Conservation (phyloP, 2,329 filamentous ascomycete genomes). For the Aspergillus tamarii region DNA sequence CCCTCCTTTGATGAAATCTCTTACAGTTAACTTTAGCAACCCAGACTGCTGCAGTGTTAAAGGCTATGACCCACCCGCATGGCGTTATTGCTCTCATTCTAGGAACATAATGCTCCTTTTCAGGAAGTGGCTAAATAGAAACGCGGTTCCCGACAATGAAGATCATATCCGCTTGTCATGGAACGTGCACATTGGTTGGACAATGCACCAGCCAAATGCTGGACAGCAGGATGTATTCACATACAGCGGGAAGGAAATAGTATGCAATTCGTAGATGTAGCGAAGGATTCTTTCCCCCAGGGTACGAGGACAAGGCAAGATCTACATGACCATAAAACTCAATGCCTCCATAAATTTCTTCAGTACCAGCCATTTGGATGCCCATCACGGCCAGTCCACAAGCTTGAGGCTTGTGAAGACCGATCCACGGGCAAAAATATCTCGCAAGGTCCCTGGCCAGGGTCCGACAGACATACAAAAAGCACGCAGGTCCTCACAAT, state of each 20-base stretch:
- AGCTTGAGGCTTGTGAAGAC: neutral
- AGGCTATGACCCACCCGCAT: neutral
- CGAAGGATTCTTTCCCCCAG: neutral
- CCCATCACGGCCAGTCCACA: neutral
- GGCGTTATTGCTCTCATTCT: neutral
- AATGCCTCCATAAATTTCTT: neutral
- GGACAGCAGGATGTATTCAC: neutral
- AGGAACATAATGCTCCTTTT: neutral
- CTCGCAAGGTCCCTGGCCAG: slow-evolving; percentile 15
- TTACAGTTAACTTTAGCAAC: neutral
- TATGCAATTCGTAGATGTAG: neutral
- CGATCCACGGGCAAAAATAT: neutral
- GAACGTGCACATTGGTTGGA: neutral
- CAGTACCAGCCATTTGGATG: neutral
- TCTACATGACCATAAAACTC: neutral
- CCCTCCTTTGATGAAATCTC: slow-evolving; percentile 1
- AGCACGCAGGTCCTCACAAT: slow-evolving; percentile 10
- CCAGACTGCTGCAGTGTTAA: neutral
- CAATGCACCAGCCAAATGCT: neutral
- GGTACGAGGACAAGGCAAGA: neutral
- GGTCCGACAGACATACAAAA: neutral
- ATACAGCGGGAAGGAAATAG: neutral
- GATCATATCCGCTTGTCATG: neutral
- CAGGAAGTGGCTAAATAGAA: neutral
- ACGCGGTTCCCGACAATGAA: neutral